Percentiles rank a stretch among this genome's conserved stretches.
Evolutionary conservation across 2,329 filamentous ascomycete genomes (phyloP).

Genomic region (Pyrenophora teres): DNA sequence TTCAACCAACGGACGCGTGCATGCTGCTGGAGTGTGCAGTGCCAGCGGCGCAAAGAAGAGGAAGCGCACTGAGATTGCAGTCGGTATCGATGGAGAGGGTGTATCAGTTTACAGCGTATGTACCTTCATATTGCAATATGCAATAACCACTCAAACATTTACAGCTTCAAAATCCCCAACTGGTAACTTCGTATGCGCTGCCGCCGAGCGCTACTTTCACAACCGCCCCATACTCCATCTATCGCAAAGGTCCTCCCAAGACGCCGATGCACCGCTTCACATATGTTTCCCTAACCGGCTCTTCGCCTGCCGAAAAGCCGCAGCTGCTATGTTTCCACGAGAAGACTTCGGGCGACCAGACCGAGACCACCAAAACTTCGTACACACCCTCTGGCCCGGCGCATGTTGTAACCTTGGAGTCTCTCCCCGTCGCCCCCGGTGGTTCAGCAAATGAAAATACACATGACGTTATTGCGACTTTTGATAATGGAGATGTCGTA

Average conservation of each 20-base stretch:
- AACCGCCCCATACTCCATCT: slow-evolving; percentile 63
- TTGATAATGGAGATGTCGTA: slow-evolving; percentile 64
- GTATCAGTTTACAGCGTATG: slow-evolving; percentile 66
- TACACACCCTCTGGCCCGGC: slow-evolving; percentile 35
- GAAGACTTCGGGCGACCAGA: slow-evolving; percentile 46
- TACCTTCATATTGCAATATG: slow-evolving; percentile 4
- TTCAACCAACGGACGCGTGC: slow-evolving; percentile 46
- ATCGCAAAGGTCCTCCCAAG: slow-evolving; percentile 54
- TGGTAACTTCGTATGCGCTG: slow-evolving; percentile 65
- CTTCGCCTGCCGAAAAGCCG: slow-evolving; percentile 53
- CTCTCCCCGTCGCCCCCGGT: slow-evolving; percentile 32
- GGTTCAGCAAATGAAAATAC: slow-evolving; percentile 20
- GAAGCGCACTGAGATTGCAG: slow-evolving; percentile 65
- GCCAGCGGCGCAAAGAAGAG: slow-evolving; percentile 61
- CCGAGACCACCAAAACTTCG: slow-evolving; percentile 41
- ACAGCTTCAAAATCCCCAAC: slow-evolving; percentile 64
- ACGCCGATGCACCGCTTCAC: slow-evolving; percentile 58
- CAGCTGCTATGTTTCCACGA: slow-evolving; percentile 62
- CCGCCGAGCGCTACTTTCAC: slow-evolving; percentile 64
- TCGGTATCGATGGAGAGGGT: slow-evolving; percentile 64
- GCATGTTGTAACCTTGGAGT: slow-evolving; percentile 39
- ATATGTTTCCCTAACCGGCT: slow-evolving; percentile 58
- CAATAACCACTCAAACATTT: slow-evolving; percentile 14
- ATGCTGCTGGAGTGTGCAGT: slow-evolving; percentile 57
- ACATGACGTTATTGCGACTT: slow-evolving; percentile 61